phyloP scores from a whole-genome alignment of 108 stramenopile species.

The Craspedostauros australis region DNA sequence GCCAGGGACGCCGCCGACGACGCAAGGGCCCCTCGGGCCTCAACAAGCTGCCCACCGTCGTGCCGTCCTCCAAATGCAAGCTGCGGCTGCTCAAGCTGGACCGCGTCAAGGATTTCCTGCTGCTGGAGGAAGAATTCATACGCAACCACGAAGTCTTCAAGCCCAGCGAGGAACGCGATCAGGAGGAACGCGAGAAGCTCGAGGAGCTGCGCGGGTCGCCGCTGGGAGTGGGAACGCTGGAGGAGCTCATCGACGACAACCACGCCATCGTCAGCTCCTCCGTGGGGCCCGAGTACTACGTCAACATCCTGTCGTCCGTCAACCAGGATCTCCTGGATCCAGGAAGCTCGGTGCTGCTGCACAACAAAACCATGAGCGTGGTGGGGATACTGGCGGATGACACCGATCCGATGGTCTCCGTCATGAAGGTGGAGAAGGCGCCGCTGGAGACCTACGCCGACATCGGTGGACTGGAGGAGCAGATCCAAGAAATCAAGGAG shows the following conservation, averaged over 20 bases:
- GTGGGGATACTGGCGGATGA: conserved; percentile 98
- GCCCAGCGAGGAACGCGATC: conserved; percentile 94
- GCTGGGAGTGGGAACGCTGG: conserved; percentile 92
- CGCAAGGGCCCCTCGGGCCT: conserved; percentile 89
- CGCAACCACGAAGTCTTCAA: conserved; percentile 98
- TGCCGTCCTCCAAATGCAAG: conserved; percentile 96
- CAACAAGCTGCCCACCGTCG: conserved; percentile 76
- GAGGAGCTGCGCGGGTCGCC: conserved; percentile 98
- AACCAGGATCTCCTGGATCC: conserved; percentile 99
- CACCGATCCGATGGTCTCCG: conserved; percentile 95
- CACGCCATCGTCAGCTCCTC: conserved; percentile 95
- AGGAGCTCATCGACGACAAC: conserved; percentile 99
- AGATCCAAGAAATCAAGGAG: conserved; percentile 99
- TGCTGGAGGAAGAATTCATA: conserved; percentile 99
- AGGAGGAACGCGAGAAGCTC: conserved; percentile 94
- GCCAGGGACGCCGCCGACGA: conserved; percentile 84
- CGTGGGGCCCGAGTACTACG: conserved; percentile 99
- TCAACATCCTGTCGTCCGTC: conserved; percentile 94
- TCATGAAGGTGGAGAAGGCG: conserved; percentile 99
- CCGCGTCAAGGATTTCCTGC: conserved; percentile 97
- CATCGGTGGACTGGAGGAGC: conserved; percentile 96
- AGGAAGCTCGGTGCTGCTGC: conserved; percentile 93
- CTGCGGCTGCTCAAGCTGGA: conserved; percentile 95
- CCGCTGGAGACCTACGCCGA: conserved; percentile 98
- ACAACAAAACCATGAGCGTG: conserved; percentile 97